Conservation (phyloP, 1,284 basidiomycete genomes). For the Exobasidium rhododendri region DNA sequence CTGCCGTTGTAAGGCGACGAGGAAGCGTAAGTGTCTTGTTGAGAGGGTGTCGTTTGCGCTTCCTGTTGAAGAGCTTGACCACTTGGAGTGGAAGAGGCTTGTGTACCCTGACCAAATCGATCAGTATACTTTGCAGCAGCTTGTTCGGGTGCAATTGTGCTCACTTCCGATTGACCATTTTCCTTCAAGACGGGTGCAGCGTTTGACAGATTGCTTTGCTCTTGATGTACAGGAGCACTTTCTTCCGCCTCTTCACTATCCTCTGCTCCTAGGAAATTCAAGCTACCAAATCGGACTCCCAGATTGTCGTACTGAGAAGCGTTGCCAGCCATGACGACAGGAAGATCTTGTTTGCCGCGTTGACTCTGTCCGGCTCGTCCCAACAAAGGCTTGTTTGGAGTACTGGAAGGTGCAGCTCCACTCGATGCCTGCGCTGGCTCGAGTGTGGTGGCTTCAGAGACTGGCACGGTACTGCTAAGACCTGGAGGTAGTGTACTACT, state of each 20-base stretch:
- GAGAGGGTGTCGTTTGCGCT: background rate
- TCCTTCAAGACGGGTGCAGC: background rate
- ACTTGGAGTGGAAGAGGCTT: background rate
- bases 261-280: conserved; percentile 49
- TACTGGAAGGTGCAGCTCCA: conserved; percentile 7
- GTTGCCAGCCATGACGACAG: conserved; percentile 52
- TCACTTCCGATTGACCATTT: background rate
- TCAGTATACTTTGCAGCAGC: conserved; percentile 15
- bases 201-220: background rate
- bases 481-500: background rate
- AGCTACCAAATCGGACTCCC: conserved; percentile 50
- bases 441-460: background rate
- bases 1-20: background rate
- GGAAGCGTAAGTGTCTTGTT: conserved; percentile 10
- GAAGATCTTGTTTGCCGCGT: conserved; percentile 47
- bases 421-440: background rate
- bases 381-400: conserved; percentile 22
- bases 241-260: conserved; percentile 20
- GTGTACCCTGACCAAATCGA: conserved; percentile 14
- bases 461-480: background rate
- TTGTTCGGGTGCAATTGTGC: background rate
- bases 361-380: conserved; percentile 23
- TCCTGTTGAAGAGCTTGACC: conserved; percentile 9
- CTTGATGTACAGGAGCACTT: background rate
- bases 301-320: conserved; percentile 48